These are phyloP conservation scores for Toxicodendron radicans DNA, from an alignment of 345 rosid genomes.

Conservation along the genomic window DNA sequence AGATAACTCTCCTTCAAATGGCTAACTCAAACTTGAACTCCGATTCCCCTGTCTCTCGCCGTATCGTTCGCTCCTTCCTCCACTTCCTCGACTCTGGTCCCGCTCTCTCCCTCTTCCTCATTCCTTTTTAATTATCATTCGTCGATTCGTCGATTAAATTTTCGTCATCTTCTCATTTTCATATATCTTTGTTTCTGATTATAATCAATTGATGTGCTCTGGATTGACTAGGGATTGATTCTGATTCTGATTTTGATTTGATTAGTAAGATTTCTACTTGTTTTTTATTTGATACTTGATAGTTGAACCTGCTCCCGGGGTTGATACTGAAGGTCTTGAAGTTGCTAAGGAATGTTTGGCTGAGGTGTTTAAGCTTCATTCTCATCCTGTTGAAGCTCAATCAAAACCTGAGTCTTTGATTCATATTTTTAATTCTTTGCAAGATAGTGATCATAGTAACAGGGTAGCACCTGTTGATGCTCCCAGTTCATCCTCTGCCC, in stretches of 20 bases:
- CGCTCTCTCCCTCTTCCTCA: conserved; percentile 8
- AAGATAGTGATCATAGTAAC: conserved; percentile 20
- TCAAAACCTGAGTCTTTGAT: conserved; percentile 51
- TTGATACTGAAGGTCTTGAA: conserved; percentile 78
- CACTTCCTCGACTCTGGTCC: conserved; percentile 77
- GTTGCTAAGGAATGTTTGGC: conserved; percentile 73
- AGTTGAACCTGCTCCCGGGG: conserved; percentile 75
- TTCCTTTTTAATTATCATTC: background rate
- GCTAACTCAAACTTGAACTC: conserved; percentile 47
- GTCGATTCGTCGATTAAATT: background rate
- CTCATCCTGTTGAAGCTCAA: conserved; percentile 27
- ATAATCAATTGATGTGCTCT: background rate
- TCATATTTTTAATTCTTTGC: conserved; percentile 50
- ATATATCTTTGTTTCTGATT: background rate
- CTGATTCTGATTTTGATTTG: background rate
- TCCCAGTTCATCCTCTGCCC: conserved; percentile 39
- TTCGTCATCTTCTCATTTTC: background rate
- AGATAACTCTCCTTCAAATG: conserved; percentile 25
- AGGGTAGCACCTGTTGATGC: conserved; percentile 31
- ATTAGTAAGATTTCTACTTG: background rate
- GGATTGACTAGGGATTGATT: background rate
- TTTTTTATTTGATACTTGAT: background rate
- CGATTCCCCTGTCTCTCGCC: conserved; percentile 62
- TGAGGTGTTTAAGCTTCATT: conserved; percentile 53
- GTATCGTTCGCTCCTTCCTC: conserved; percentile 69